Evolutionary conservation across 2,329 filamentous ascomycete species (phyloP).

Genomic region (Coccinonectria pachysandricola): DNA sequence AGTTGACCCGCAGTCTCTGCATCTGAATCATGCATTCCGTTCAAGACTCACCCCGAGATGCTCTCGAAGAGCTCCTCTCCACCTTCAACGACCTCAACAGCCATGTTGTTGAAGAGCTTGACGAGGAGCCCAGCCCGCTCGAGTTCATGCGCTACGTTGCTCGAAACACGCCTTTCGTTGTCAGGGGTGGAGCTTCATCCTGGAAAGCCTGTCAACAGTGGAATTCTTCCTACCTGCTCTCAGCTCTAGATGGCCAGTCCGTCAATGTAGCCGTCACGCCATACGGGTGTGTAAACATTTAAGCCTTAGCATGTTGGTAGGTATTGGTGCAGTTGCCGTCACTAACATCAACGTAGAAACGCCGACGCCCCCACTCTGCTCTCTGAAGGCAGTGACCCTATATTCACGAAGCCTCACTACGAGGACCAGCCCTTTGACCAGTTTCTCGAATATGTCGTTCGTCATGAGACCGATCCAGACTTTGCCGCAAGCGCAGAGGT

Average conservation of each 20-base stretch:
- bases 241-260: conserved; percentile 40
- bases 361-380: conserved; percentile 26
- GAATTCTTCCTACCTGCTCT: conserved; percentile 49
- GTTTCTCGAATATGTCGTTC: conserved; percentile 52
- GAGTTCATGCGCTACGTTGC: conserved; percentile 73
- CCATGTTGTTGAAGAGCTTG: conserved; percentile 47
- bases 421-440: conserved; percentile 49
- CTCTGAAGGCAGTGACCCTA: conserved; percentile 16
- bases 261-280: conserved; percentile 77
- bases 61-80: conserved; percentile 43
- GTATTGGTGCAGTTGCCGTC: too few species aligned
- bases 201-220: conserved; percentile 57
- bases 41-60: too few species aligned
- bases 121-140: conserved; percentile 57
- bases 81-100: conserved; percentile 68
- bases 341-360: conserved; percentile 26
- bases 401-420: conserved; percentile 66
- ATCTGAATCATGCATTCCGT: too few species aligned
- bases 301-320: too few species aligned
- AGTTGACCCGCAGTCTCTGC: too few species aligned
- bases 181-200: conserved; percentile 48
- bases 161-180: conserved; percentile 63
- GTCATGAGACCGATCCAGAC: conserved; percentile 39
- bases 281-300: conserved; percentile 42
- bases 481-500: conserved; percentile 34